phyloP scores from a whole-genome alignment of 352 stramenopile genomes.

The Phytophthora europaea region DNA sequence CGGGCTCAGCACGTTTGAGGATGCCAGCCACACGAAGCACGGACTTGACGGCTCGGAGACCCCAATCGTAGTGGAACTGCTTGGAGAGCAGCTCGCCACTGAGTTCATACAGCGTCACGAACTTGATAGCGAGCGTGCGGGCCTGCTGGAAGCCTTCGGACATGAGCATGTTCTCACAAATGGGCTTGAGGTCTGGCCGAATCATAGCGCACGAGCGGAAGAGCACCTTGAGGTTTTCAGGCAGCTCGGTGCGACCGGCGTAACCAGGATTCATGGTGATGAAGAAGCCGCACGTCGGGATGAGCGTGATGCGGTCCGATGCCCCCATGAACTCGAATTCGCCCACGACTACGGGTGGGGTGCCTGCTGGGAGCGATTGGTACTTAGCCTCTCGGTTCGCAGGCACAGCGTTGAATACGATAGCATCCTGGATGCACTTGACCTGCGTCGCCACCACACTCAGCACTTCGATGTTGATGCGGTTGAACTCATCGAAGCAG shows the following conservation, averaged over 20 bases:
- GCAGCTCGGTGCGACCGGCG: slow-evolving; percentile 87
- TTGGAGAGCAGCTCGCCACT: slow-evolving; percentile 88
- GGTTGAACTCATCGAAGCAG: slow-evolving; percentile 92
- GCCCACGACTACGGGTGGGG: slow-evolving; percentile 90
- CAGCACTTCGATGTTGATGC: slow-evolving; percentile 91
- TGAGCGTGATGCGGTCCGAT: slow-evolving; percentile 87
- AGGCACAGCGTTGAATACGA: slow-evolving; percentile 91
- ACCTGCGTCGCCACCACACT: slow-evolving; percentile 90
- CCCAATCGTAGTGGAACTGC: slow-evolving; percentile 95
- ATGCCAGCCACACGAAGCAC: slow-evolving; percentile 90
- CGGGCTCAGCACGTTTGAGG: slow-evolving; percentile 82
- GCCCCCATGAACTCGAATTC: slow-evolving; percentile 92
- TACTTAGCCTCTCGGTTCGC: slow-evolving; percentile 97
- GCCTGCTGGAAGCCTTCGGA: slow-evolving; percentile 91
- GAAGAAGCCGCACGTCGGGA: slow-evolving; percentile 93
- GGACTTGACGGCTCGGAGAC: slow-evolving; percentile 90
- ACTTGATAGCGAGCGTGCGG: slow-evolving; percentile 93
- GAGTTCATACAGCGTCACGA: slow-evolving; percentile 92
- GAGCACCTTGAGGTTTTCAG: slow-evolving; percentile 93
- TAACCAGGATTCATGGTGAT: slow-evolving; percentile 98
- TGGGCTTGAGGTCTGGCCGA: slow-evolving; percentile 93
- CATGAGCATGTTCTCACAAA: slow-evolving; percentile 93
- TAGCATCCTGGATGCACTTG: slow-evolving; percentile 88
- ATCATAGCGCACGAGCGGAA: slow-evolving; percentile 96
- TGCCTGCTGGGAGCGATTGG: slow-evolving; percentile 93